phyloP scores from a whole-genome alignment of 1,284 basidiomycete species.

The Kalmanozyma brasiliensis region DNA sequence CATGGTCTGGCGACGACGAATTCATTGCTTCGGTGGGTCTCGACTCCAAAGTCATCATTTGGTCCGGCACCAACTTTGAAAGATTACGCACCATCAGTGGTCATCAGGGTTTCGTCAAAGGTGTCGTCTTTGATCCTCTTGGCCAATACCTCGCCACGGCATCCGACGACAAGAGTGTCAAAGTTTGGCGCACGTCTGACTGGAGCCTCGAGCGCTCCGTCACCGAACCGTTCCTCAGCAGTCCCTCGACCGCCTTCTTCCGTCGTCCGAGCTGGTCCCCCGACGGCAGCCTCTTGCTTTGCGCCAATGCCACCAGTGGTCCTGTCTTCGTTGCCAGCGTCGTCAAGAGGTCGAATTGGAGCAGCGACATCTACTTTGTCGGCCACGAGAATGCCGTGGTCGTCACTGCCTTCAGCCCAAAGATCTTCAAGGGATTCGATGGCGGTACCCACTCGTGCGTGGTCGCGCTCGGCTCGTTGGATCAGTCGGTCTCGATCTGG shows the following conservation, averaged over 20 bases:
- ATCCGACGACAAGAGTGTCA: constrained; percentile 94
- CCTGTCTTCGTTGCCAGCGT: constrained; percentile 97
- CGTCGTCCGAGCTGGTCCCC: constrained; percentile 96
- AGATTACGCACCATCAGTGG: constrained; percentile 80
- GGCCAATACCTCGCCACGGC: constrained; percentile 84
- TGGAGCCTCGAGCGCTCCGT: constrained; percentile 88
- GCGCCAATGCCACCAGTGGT: constrained; percentile 96
- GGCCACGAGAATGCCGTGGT: constrained; percentile 98
- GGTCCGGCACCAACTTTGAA: constrained; percentile 71
- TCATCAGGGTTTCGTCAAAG: constrained; percentile 97
- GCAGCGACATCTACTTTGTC: constrained; percentile 76
- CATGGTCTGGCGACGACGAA: constrained; percentile 83
- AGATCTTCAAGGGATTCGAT: constrained; percentile 53
- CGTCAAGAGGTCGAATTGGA: constrained; percentile 79
- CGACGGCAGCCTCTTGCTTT: constrained; percentile 95
- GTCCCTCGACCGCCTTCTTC: constrained; percentile 95
- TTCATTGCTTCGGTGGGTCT: constrained; percentile 94
- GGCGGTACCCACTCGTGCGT: constrained; percentile 51
- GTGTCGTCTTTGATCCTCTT: constrained; percentile 97
- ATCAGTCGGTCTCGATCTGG: constrained; percentile 52
- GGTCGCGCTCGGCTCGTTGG: constrained; percentile 57
- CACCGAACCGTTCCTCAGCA: constrained; percentile 88
- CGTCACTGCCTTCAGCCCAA: constrained; percentile 71
- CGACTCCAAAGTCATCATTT: constrained; percentile 89
- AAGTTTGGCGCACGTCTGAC: constrained; percentile 93